Evolutionary conservation across 2,329 filamentous ascomycete genomes (phyloP), one percentile per base, ranked within the genome.

Genomic region (Calonectria leucothoes): DNA sequence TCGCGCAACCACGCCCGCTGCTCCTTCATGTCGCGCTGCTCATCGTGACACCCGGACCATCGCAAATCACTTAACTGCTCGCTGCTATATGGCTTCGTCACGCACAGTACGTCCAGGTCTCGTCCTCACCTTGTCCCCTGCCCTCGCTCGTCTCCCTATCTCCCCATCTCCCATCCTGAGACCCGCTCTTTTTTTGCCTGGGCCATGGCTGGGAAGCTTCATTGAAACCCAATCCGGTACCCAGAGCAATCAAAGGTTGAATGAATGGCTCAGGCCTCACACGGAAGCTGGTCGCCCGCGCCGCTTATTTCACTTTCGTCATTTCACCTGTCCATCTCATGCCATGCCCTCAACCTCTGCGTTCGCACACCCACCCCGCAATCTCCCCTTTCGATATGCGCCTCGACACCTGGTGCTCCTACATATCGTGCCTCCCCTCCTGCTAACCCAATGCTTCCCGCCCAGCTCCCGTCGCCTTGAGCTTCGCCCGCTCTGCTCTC

Each of bases 401-500:
- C 67, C 67, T 66, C 35, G 6, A 27, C 48, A 12, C 42, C 63
- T 25, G 49, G 31, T 31, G 39, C 52, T 33, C 17, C 74, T 64
- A 31, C 69, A 55, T 64, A 51, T 72, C 52, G 71, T 72, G 51
- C 71, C 67, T 48, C 57, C 37, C 67, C 71, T 70, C 17, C 67
- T 77, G 71, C 79, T 80, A 77, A 80, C 76, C 73, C 79, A 77
- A 80, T 80, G 78, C 70, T 73, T 76, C 66, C 29, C 73, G 64
- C 68, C 27, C 75, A 80, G 79, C 74, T 76, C 70, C 69, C 73
- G 68, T 79, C 76, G 72, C 74, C 79, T 72, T 80, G 79, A 80
- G 79, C 79, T 77, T 73, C 71, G 69, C 75, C 72, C 52, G 79
- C 78, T 80, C 77, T 73, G 57, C 69, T 66, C 70, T 79, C 75